A percentile compares a stretch with the other conserved stretches of the same genome.
Evolutionary conservation across 2,329 filamentous ascomycete species (phyloP).

Genomic region (Mariannaea elegans): DNA sequence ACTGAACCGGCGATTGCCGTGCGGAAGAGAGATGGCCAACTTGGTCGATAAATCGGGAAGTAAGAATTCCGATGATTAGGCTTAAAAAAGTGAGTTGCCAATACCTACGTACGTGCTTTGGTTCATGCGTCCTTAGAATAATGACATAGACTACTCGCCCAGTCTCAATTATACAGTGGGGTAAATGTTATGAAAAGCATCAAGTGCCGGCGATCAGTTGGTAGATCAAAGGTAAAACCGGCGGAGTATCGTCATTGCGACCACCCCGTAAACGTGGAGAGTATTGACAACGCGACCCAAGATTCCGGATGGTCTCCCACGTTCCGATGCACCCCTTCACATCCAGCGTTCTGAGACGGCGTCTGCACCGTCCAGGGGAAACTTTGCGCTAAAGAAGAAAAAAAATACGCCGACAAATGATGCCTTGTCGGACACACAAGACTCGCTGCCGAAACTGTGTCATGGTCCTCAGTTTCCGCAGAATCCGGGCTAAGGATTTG

Average conservation of each 20-base stretch:
- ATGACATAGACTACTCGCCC: no score
- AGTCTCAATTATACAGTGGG: no score
- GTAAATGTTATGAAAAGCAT: neutral
- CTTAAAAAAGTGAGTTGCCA: neutral
- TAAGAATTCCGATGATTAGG: neutral
- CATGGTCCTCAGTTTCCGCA: no score
- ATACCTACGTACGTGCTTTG: neutral
- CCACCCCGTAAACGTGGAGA: neutral
- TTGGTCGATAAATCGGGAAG: slow-evolving; percentile 15
- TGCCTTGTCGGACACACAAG: no score
- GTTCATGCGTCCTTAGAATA: no score
- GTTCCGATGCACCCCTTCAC: neutral
- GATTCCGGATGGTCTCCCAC: neutral
- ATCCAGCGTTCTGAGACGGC: neutral
- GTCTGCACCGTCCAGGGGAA: no score
- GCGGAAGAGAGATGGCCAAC: neutral
- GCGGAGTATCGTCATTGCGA: slow-evolving; percentile 2
- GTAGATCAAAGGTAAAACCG: slow-evolving; percentile 1
- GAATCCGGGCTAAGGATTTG: neutral
- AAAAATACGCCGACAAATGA: no score
- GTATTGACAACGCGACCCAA: neutral
- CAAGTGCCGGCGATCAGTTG: neutral
- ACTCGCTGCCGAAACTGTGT: no score
- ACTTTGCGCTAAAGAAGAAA: no score
- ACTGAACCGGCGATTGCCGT: slow-evolving; percentile 2